These are phyloP conservation scores for Solanum chmielewskii DNA, from an alignment of 257 asterid genomes.

Conservation along the genomic window DNA sequence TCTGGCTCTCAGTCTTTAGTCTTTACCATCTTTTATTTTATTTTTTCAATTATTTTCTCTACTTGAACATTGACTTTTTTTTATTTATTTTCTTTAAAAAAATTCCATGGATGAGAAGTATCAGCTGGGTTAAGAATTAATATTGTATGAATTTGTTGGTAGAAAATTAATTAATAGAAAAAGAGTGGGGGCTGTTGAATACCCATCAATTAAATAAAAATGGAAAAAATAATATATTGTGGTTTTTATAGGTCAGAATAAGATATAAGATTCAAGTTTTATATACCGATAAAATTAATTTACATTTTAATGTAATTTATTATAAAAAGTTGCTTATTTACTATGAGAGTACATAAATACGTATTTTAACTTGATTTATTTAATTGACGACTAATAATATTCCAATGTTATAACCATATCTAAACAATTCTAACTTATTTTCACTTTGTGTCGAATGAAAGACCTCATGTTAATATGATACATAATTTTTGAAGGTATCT, in stretches of 20 bases:
- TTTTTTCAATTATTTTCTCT: not conserved
- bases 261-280: not conserved
- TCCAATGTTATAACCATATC: fast-evolving
- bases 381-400: not conserved
- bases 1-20: not conserved
- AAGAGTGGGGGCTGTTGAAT: not conserved
- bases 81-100: not conserved
- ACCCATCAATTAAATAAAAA: not conserved
- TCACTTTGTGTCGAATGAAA: too few species aligned
- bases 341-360: not conserved
- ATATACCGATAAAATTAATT: not conserved
- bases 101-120: not conserved
- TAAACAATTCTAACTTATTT: not conserved
- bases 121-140: not conserved
- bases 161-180: not conserved
- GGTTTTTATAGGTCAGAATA: not conserved
- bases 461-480: too few species aligned
- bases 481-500: not conserved
- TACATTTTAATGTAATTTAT: not conserved
- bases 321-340: not conserved
- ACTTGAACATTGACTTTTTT: not conserved
- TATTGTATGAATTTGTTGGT: not conserved
- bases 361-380: not conserved
- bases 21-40: not conserved
- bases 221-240: not conserved